These are phyloP conservation scores for Pugionium dolabratum DNA, from an alignment of 345 rosid species.

Conservation along the genomic window DNA sequence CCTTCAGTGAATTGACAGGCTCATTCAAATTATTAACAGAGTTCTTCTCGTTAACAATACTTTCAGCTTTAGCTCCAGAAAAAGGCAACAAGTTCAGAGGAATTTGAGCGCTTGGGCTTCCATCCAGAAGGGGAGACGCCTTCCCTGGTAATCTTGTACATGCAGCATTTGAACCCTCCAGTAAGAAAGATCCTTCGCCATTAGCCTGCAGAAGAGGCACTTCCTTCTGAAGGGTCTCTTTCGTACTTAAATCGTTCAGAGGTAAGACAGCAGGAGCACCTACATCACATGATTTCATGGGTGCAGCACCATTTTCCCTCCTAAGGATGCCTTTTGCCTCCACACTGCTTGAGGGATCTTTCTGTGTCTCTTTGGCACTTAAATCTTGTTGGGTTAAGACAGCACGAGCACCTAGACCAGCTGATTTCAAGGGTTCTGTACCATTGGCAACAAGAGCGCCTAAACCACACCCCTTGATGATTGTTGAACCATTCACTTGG, in stretches of 20 bases:
- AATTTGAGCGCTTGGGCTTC: constrained; percentile 30
- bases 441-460: constrained; percentile 36
- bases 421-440: constrained; percentile 19
- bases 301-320: constrained; percentile 31
- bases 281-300: constrained; percentile 23
- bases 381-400: constrained; percentile 33
- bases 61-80: constrained; percentile 33
- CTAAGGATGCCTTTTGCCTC: not conserved
- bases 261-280: constrained; percentile 37
- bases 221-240: constrained; percentile 41
- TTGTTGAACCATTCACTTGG: constrained; percentile 40
- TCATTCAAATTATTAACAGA: constrained; percentile 26
- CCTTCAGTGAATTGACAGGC: constrained; percentile 44
- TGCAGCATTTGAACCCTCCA: constrained; percentile 31
- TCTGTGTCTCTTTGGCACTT: constrained; percentile 24
- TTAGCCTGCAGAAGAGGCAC: constrained; percentile 34
- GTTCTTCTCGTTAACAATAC: constrained; percentile 26
- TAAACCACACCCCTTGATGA: constrained; percentile 25
- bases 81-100: constrained; percentile 23
- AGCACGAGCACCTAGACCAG: constrained; percentile 32
- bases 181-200: constrained; percentile 29
- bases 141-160: constrained; percentile 8
- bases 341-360: not conserved
- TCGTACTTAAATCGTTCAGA: constrained; percentile 37
- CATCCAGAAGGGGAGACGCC: constrained; percentile 8